A percentile compares a stretch with the other conserved stretches of the same genome.
phyloP scores from a whole-genome alignment of 1,139 yeast genomes.

The Groenewaldozyma auringiensis region DNA sequence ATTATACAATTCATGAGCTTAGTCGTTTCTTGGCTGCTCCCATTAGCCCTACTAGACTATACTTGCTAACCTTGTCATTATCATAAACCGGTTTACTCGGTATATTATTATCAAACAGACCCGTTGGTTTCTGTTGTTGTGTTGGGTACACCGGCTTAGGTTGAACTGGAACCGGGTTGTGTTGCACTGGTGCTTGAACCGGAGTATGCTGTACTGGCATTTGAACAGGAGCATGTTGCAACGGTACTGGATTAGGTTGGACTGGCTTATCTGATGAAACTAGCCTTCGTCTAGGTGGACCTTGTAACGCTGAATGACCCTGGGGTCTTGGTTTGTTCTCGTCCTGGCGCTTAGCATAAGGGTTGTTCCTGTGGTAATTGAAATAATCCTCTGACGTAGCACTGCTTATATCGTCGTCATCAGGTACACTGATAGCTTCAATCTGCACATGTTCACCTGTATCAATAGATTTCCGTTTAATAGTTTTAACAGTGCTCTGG shows the following conservation, averaged over 20 bases:
- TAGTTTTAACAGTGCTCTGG: conserved; percentile 17
- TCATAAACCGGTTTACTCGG: not conserved
- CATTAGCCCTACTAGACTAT: conserved; percentile 1
- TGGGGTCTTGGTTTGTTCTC: no score
- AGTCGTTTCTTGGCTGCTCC: not conserved
- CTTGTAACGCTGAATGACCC: not conserved
- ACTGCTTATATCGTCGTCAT: conserved; percentile 1
- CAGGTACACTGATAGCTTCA: not conserved
- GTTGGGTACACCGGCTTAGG: not conserved
- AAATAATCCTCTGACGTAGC: not conserved
- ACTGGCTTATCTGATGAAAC: not conserved
- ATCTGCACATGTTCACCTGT: conserved; percentile 25
- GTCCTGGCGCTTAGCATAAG: not conserved
- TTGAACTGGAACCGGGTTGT: not conserved
- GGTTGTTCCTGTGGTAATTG: not conserved
- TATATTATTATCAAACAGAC: no score
- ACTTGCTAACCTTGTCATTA: conserved; percentile 1
- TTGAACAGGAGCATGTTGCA: no score
- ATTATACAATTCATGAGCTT: not conserved
- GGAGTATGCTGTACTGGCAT: no score
- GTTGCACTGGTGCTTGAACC: not conserved
- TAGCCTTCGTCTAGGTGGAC: not conserved
- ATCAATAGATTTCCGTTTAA: conserved; percentile 21
- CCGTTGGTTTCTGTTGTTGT: no score
- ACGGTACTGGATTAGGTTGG: not conserved